A percentile compares a stretch with the other conserved stretches of the same genome.
These are phyloP conservation scores for Leccinum ochraceum DNA, from an alignment of 768 basidiomycete genomes.

Conservation along the genomic window DNA sequence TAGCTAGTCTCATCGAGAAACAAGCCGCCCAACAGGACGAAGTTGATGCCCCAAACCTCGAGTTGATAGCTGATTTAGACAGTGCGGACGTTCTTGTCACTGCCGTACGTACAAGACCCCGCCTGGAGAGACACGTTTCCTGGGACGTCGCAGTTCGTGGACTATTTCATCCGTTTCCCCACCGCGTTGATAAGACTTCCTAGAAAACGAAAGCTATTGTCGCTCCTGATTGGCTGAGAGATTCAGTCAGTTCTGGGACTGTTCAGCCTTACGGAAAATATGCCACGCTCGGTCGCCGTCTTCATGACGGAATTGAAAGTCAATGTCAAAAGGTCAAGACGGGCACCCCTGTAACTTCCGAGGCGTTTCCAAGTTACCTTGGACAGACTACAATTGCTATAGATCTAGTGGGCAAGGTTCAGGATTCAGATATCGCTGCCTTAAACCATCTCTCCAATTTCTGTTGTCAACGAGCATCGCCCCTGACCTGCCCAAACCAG, in stretches of 20 bases:
- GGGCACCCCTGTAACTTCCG: not conserved
- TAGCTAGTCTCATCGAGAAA: constrained; percentile 30
- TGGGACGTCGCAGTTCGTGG: constrained; percentile 65
- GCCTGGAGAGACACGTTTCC: constrained; percentile 68
- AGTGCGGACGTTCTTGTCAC: constrained; percentile 71
- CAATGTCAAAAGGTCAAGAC: constrained; percentile 40
- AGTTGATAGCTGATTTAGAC: constrained; percentile 40
- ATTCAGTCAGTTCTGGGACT: constrained; percentile 49
- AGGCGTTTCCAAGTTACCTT: not conserved
- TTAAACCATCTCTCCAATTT: constrained; percentile 41
- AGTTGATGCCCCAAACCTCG: constrained; percentile 21
- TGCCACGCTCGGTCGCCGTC: constrained; percentile 49
- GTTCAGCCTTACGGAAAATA: constrained; percentile 56
- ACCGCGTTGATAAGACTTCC: constrained; percentile 1
- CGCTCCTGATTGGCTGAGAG: constrained; percentile 67
- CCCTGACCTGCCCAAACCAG: constrained; percentile 71
- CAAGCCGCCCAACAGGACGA: not conserved
- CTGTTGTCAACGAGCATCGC: constrained; percentile 64
- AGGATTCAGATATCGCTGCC: constrained; percentile 16
- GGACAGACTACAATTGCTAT: not conserved
- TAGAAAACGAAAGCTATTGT: constrained; percentile 70
- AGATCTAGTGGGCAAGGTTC: constrained; percentile 24
- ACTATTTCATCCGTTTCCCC: not conserved
- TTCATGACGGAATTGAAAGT: constrained; percentile 47
- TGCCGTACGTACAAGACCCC: constrained; percentile 59